phyloP scores from a whole-genome alignment of 345 rosid genomes.

The Citrus hindsii region DNA sequence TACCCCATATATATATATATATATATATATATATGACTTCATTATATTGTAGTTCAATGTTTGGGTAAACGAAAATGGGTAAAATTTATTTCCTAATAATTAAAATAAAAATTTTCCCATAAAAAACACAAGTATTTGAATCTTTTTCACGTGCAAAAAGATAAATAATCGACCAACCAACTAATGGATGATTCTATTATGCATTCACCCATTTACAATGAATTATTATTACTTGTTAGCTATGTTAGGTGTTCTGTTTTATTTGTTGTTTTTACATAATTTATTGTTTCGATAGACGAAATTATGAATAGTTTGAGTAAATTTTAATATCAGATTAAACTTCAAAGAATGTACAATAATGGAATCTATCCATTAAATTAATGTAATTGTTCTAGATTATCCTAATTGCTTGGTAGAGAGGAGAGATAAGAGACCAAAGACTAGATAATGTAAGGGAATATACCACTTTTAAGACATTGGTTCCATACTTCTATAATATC shows the following conservation, averaged over 20 bases:
- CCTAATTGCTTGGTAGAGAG: not conserved
- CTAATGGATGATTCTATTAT: too few relatives aligned
- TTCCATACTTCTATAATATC: not conserved
- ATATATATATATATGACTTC: too few relatives aligned
- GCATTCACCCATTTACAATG: too few relatives aligned
- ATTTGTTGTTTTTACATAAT: not conserved
- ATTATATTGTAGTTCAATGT: accelerated
- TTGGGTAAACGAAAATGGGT: too few relatives aligned
- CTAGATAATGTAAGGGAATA: not conserved
- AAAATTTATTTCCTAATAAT: too few relatives aligned
- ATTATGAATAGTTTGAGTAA: not conserved
- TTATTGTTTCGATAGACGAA: not conserved
- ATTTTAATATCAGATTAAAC: not conserved
- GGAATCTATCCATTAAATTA: not conserved
- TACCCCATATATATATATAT: too few relatives aligned
- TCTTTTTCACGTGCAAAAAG: too few relatives aligned
- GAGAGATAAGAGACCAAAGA: too few relatives aligned
- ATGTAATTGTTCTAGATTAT: not conserved
- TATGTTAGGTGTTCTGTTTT: not conserved
- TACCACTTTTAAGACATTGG: not conserved
- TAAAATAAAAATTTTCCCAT: too few relatives aligned
- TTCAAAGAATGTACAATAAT: not conserved
- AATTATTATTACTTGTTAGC: too few relatives aligned
- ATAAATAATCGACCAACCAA: too few relatives aligned
- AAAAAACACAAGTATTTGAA: too few relatives aligned